Evolutionary conservation across 1,284 basidiomycete genomes (phyloP), one percentile per base, ranked within the genome.

Genomic region (Flammula alnicola): DNA sequence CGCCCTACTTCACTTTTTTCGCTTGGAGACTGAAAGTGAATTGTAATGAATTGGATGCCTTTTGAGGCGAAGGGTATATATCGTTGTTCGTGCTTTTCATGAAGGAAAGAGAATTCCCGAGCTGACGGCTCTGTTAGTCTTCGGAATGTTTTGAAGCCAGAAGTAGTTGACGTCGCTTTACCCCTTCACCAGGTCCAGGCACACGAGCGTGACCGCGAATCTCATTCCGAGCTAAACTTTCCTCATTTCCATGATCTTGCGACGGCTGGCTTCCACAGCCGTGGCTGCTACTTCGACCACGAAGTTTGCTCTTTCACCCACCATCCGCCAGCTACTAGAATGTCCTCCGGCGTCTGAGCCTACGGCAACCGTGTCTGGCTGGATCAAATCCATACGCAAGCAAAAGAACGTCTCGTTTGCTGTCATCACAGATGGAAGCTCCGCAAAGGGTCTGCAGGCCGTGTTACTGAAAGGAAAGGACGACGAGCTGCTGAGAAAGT

Each of bases 361-460:
- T 51, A 29, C 53, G 2, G 51, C 61, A 3, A 68, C 67, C 5
- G 65, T 89, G 17, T 77, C 84, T 52, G 93, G 92, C 38, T 96
- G 93, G 91, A 76, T 97, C 45, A 88, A 86, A 62, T 90, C 88
- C 1, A 78, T 95, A 36, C 80, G 94, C 32, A 80, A 81, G 26
- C 93, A 95, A 71, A 96, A 96, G 75, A 86, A 86, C 47, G 77
- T 95, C 23, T 78, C 91, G 0, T 97, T 97, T 62, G 87, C 86
- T 0, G 86, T 91, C 35, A 68, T 97, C 46, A 84, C 81, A 42
- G 95, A 98, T 68, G 94, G 94, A 2, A 91, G 87, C 46, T 82
- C 79, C 1, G 61, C 76, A 5, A 68, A 75, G 16, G 82, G 81
- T 1, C 62, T 96, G 11, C 95, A 98, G 67, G 89, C 86, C 1